These are phyloP conservation scores for Iris macrosiphon DNA, from an alignment of 106 monocot species.

Conservation along the genomic window DNA sequence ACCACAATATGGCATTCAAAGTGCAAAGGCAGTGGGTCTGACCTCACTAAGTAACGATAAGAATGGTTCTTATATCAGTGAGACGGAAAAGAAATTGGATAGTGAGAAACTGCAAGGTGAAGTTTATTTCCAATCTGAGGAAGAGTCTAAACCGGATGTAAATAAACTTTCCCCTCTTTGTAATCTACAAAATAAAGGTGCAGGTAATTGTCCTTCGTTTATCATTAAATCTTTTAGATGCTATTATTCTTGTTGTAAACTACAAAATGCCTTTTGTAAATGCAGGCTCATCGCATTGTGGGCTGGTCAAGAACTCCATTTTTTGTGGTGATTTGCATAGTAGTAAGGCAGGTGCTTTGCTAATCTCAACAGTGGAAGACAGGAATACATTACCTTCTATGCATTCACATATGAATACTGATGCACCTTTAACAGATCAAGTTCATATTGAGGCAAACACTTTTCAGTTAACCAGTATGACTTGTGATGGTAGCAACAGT, in stretches of 20 bases:
- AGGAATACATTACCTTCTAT: too few relatives aligned
- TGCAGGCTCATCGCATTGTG: neutral
- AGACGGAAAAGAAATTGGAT: conserved; percentile 3
- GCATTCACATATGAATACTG: too few relatives aligned
- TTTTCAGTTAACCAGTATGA: neutral
- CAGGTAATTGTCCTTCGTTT: conserved; percentile 2
- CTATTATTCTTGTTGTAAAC: neutral
- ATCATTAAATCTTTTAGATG: neutral
- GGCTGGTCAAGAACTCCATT: neutral
- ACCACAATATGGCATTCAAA: neutral
- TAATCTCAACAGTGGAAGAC: neutral
- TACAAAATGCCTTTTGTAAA: neutral
- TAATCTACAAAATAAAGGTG: conserved; percentile 9
- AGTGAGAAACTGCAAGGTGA: conserved; percentile 3
- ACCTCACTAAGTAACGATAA: neutral
- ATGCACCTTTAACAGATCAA: too few relatives aligned
- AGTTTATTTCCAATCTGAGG: neutral
- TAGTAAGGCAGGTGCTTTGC: neutral
- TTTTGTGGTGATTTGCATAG: neutral
- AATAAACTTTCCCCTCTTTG: conserved; percentile 4
- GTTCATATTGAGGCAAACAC: too few relatives aligned
- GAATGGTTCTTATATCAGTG: conserved; percentile 4
- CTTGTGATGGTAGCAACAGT: conserved; percentile 6
- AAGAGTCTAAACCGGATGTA: conserved; percentile 1
- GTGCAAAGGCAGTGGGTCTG: neutral